Conservation (phyloP, 2,329 filamentous ascomycete species). For the Ophiocordyceps camponoti-floridani region DNA sequence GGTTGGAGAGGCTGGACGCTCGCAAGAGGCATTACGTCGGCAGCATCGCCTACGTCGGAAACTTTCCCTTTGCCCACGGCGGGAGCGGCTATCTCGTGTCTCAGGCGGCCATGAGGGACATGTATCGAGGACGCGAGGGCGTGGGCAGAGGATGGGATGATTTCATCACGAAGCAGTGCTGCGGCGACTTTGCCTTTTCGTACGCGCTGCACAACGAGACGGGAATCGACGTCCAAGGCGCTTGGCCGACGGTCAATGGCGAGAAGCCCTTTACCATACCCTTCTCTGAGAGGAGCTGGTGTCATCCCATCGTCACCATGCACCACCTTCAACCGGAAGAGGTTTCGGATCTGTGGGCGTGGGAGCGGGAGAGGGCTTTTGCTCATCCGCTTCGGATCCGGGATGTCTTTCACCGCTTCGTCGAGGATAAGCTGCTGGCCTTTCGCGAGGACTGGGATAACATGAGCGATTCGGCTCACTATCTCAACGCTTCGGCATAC, state of each 20-base stretch:
- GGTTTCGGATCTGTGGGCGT: slow-evolving; percentile 30
- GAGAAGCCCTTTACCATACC: slow-evolving; percentile 34
- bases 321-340: slow-evolving; percentile 34
- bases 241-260: slow-evolving; percentile 36
- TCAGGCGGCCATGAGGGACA: slow-evolving; percentile 27
- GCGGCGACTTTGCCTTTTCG: slow-evolving; percentile 32
- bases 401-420: slow-evolving; percentile 28
- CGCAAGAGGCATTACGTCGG: slow-evolving; percentile 29
- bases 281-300: slow-evolving; percentile 30
- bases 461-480: slow-evolving; percentile 23
- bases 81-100: slow-evolving; percentile 37
- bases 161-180: slow-evolving; percentile 22
- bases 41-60: slow-evolving; percentile 23
- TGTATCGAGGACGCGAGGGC: slow-evolving; percentile 21
- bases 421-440: slow-evolving; percentile 19
- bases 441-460: slow-evolving; percentile 35
- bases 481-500: slow-evolving; percentile 15
- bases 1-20: slow-evolving; percentile 25
- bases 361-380: slow-evolving; percentile 23
- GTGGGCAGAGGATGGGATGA: slow-evolving; percentile 29
- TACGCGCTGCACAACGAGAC: slow-evolving; percentile 25
- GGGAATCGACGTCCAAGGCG: slow-evolving; percentile 20
- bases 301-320: slow-evolving; percentile 37
- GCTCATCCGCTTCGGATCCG: slow-evolving; percentile 19
- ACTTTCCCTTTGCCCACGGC: slow-evolving; percentile 32